Evolutionary conservation across 148 eudicot species (phyloP).

Genomic region (Beta vulgaris): DNA sequence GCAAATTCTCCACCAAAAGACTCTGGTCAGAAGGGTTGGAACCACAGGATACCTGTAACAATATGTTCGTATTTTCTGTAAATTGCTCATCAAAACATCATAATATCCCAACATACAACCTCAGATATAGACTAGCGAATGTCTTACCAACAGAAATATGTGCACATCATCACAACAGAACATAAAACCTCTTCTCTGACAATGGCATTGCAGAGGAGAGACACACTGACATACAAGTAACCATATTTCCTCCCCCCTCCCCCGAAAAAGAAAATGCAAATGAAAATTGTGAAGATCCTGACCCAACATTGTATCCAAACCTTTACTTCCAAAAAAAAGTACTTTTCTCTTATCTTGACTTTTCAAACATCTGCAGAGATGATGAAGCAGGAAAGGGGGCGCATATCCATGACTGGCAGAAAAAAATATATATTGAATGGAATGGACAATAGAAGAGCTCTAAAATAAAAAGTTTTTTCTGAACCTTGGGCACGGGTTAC

Average conservation of each 20-base stretch:
- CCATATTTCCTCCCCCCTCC: no score
- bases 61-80: background rate
- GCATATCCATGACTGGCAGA: background rate
- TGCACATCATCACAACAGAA: background rate
- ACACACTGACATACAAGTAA: no score
- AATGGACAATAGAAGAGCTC: background rate
- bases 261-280: no score
- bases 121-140: background rate
- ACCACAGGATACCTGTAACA: slow-evolving; percentile 77
- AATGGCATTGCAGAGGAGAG: background rate
- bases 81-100: background rate
- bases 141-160: background rate
- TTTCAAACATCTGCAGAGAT: background rate
- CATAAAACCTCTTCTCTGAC: background rate
- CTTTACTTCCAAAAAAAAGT: no score
- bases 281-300: background rate
- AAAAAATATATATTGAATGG: background rate
- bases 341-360: background rate
- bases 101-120: background rate
- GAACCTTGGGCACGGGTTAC: background rate
- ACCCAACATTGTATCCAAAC: background rate
- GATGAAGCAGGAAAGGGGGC: background rate
- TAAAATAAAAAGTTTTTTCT: background rate
- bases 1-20: slow-evolving; percentile 94
- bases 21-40: slow-evolving; percentile 78